Evolutionary conservation across 129 eudicot genomes (phyloP), one percentile per base, ranked within the genome.

Genomic region (Pittosporum tobira): DNA sequence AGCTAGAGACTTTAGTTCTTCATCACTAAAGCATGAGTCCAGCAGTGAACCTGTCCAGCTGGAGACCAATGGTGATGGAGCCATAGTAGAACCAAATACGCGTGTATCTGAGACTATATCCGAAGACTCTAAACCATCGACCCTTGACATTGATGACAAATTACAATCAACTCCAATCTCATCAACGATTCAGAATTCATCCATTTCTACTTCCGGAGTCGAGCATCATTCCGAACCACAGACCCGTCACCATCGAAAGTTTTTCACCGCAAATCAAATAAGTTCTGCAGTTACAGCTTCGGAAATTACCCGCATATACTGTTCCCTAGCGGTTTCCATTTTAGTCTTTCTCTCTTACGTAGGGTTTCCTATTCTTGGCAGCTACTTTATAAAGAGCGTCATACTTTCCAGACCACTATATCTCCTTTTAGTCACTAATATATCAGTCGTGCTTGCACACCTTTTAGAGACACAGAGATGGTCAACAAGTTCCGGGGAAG

Each of bases 381-480:
- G 67, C 56, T 6, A 16, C 28, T 4, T 29, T 48, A 37, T 80
- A 18, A 75, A 71, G 71, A 50, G 59, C 26, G 45, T 75, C 67
- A 16, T 90, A 40, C 64, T 71, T 49, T 71, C 68, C 66, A 81
- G 82, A 67, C 97, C 95, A 16, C 75, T 90, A 56, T 67, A 65
- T 74, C 70, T 90, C 20, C 82, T 90, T 69, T 3, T 90, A 27
- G 38, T 86, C 64, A 78, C 97, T 67, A 80, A 90, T 51, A 69
- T 80, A 69, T 63, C 95, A 2, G 48, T 83, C 0, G 84, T 80
- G 25, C 47, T 75, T 63, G 77, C 71, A 12, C 76, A 68, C 37
- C 57, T 83, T 42, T 48, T 71, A 48, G 82, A 61, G 34, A 57
- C 72, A 55, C 74, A 68, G 25, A 73, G 55, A 28, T 58, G 43